phyloP scores from a whole-genome alignment of 345 rosid species.

The Euphorbia lathyris region DNA sequence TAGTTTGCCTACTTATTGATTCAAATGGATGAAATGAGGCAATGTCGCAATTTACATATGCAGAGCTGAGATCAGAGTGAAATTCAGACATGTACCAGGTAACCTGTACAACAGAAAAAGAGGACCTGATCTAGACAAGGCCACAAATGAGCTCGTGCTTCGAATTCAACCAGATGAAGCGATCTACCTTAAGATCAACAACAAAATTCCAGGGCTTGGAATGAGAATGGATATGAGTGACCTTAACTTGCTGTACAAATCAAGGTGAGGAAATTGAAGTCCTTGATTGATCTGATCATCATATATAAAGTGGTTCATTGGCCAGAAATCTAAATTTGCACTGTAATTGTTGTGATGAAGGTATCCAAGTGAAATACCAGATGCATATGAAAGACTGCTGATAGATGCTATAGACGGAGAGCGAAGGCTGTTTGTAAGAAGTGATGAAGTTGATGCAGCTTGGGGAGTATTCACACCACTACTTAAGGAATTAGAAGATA shows the following conservation, averaged over 20 bases:
- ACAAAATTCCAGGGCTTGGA: conserved; percentile 89
- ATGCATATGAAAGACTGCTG: conserved; percentile 84
- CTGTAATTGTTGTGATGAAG: conserved; percentile 24
- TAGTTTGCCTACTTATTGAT: neutral
- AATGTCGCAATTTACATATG: conserved; percentile 2
- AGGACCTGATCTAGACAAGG: conserved; percentile 66
- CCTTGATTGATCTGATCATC: neutral
- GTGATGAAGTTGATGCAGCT: conserved; percentile 87
- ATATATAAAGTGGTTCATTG: neutral
- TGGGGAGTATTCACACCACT: conserved; percentile 74
- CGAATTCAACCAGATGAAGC: conserved; percentile 97
- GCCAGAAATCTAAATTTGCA: neutral
- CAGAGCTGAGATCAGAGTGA: conserved; percentile 88
- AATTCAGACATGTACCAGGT: conserved; percentile 86
- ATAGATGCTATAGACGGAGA: conserved; percentile 83
- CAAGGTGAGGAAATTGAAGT: conserved; percentile 42
- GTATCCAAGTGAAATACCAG: conserved; percentile 73
- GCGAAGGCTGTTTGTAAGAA: conserved; percentile 70
- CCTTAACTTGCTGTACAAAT: conserved; percentile 63
- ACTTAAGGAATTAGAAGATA: conserved; percentile 60
- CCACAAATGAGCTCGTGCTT: conserved; percentile 80
- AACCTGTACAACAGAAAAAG: conserved; percentile 69
- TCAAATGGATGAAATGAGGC: neutral
- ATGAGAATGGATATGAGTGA: conserved; percentile 88
- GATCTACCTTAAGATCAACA: conserved; percentile 85